Evolutionary conservation across 805 yeast genomes (phyloP).

Genomic region (Cyberlindnera maritima): DNA sequence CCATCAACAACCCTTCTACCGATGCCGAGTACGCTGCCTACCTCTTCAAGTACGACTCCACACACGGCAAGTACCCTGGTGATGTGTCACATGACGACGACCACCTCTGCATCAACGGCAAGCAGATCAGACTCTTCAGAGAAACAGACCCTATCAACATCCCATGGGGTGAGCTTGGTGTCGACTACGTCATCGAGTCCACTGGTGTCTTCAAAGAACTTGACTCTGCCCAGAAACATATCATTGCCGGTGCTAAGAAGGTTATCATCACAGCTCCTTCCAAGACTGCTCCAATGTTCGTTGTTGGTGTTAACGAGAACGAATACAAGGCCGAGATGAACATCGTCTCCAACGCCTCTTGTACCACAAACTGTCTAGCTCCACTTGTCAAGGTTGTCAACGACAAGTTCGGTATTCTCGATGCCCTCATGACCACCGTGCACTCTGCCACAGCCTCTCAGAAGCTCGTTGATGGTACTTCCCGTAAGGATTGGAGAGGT

Average conservation of each 20-base stretch:
- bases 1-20: slow-evolving; percentile 69
- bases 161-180: slow-evolving; percentile 64
- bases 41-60: slow-evolving; percentile 74
- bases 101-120: slow-evolving; percentile 52
- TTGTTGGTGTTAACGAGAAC: slow-evolving; percentile 65
- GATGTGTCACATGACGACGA: slow-evolving; percentile 53
- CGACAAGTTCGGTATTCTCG: slow-evolving; percentile 65
- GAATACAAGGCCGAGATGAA: slow-evolving; percentile 54
- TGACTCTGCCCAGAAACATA: slow-evolving; percentile 66
- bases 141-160: slow-evolving; percentile 66
- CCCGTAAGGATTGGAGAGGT: slow-evolving; percentile 81
- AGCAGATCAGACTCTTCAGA: slow-evolving; percentile 48
- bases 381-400: slow-evolving; percentile 69
- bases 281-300: slow-evolving; percentile 70
- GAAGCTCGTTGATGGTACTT: slow-evolving; percentile 75
- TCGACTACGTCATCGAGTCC: slow-evolving; percentile 66
- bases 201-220: slow-evolving; percentile 69
- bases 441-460: slow-evolving; percentile 73
- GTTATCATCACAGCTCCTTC: slow-evolving; percentile 73
- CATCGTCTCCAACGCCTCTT: slow-evolving; percentile 68
- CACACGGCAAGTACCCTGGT: slow-evolving; percentile 64
- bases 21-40: slow-evolving; percentile 67
- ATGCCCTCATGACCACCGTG: slow-evolving; percentile 74
- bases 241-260: slow-evolving; percentile 73
- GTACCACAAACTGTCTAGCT: slow-evolving; percentile 75